Conservation (phyloP, 768 basidiomycete genomes). For the Pleurotus tuber-regium region DNA sequence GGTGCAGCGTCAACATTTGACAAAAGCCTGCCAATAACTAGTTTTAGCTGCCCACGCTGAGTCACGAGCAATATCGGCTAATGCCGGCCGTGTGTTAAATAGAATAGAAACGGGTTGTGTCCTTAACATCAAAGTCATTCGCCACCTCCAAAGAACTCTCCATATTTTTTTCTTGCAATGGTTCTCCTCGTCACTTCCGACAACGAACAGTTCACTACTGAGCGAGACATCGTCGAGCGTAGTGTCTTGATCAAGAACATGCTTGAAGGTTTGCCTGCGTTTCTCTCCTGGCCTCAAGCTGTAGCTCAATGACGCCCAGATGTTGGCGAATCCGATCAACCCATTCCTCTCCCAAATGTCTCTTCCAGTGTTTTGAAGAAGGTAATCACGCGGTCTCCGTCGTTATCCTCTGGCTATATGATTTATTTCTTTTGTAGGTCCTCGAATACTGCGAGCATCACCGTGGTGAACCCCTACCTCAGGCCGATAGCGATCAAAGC, state of each 20-base stretch:
- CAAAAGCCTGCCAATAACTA: conserved; percentile 6
- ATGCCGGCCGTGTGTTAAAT: conserved; percentile 30
- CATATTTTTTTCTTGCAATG: conserved; percentile 41
- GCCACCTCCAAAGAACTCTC: conserved; percentile 20
- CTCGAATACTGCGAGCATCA: conserved; percentile 99
- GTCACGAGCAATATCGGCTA: conserved; percentile 29
- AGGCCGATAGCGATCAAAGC: conserved; percentile 72
- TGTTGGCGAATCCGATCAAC: conserved; percentile 91
- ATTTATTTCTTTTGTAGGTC: conserved; percentile 50
- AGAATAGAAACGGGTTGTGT: conserved; percentile 31
- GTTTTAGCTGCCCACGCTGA: conserved; percentile 9
- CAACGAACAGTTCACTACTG: conserved; percentile 90
- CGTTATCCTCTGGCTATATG: background rate
- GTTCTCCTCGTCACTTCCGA: conserved; percentile 92
- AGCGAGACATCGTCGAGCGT: conserved; percentile 93
- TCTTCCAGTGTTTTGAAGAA: conserved; percentile 92
- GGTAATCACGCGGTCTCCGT: conserved; percentile 44
- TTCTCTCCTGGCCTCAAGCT: conserved; percentile 9
- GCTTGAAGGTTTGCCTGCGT: conserved; percentile 82
- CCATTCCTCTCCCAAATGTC: conserved; percentile 93
- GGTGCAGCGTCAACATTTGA: conserved; percentile 40
- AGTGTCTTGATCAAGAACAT: conserved; percentile 98
- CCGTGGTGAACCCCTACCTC: conserved; percentile 93
- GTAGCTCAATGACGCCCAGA: conserved; percentile 44
- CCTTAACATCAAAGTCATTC: conserved; percentile 9